A percentile compares a stretch with the other conserved stretches of the same genome.
These are phyloP conservation scores for Persicaria maculosa DNA, from an alignment of 148 eudicot genomes.

Conservation along the genomic window DNA sequence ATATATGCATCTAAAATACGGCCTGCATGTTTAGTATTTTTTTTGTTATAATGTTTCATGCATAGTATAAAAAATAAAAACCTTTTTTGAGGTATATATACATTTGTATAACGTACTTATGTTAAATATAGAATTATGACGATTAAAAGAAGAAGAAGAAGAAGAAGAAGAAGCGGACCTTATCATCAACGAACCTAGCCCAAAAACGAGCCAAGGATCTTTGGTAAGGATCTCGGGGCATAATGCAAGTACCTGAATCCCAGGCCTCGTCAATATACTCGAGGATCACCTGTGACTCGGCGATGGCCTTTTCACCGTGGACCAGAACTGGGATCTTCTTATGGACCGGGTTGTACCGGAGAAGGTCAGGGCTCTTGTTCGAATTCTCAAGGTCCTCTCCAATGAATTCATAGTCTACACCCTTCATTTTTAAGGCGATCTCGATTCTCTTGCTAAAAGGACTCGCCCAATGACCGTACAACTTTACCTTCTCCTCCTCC, in stretches of 20 bases:
- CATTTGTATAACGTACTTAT: too few relatives aligned
- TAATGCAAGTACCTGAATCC: not conserved
- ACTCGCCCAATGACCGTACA: not conserved
- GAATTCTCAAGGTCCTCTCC: not conserved
- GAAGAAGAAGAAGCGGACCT: not conserved
- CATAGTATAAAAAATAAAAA: too few relatives aligned
- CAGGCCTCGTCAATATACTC: conserved; percentile 6
- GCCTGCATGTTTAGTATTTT: too few relatives aligned
- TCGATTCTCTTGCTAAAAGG: not conserved
- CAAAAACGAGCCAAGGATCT: conserved; percentile 24
- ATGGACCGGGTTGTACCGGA: not conserved
- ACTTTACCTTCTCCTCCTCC: not conserved
- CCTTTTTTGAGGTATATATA: too few relatives aligned
- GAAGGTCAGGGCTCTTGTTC: not conserved
- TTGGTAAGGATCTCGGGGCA: not conserved
- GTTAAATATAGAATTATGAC: too few relatives aligned
- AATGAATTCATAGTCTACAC: not conserved
- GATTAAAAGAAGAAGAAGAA: too few relatives aligned
- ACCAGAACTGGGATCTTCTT: not conserved
- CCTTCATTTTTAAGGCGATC: not conserved
- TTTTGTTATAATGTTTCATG: too few relatives aligned
- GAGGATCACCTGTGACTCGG: not conserved
- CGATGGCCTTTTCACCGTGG: not conserved
- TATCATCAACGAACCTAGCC: conserved; percentile 27
- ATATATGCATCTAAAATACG: too few relatives aligned